Evolutionary conservation across 2,329 filamentous ascomycete species (phyloP).

Genomic region (Sarocladium brachiariae): DNA sequence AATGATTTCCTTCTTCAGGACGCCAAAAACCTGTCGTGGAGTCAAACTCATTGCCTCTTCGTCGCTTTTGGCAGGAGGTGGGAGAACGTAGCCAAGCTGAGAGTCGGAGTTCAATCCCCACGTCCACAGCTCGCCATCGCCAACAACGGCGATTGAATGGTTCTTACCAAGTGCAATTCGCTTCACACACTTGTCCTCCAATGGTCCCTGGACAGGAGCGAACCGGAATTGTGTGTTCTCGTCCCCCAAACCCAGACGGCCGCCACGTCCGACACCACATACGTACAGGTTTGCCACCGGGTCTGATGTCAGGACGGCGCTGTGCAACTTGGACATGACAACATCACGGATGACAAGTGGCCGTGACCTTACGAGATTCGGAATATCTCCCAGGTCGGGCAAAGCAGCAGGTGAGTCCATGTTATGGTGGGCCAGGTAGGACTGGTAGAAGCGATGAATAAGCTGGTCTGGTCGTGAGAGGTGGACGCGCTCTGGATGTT

Average conservation of each 20-base stretch:
- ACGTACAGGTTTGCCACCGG: constrained; percentile 86
- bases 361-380: constrained; percentile 62
- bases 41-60: constrained; percentile 76
- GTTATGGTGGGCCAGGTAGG: constrained; percentile 49
- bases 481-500: constrained; percentile 79
- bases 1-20: constrained; percentile 78
- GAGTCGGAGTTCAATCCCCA: constrained; percentile 87
- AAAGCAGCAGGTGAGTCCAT: constrained; percentile 21
- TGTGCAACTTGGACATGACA: constrained; percentile 85
- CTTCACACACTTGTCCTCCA: constrained; percentile 66
- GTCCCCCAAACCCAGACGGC: constrained; percentile 80
- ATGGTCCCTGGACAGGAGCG: constrained; percentile 69
- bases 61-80: constrained; percentile 58
- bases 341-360: constrained; percentile 75
- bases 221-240: constrained; percentile 87
- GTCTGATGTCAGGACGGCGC: constrained; percentile 79
- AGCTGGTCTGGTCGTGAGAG: constrained; percentile 73
- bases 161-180: constrained; percentile 85
- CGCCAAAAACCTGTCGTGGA: constrained; percentile 85
- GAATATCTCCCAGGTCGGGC: constrained; percentile 49
- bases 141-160: constrained; percentile 78
- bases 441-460: constrained; percentile 59
- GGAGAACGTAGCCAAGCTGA: constrained; percentile 79
- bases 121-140: constrained; percentile 84
- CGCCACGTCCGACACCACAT: constrained; percentile 85